Evolutionary conservation across 78 protist genomes (phyloP), one percentile per base, ranked within the genome.

Genomic region (Chrysochromulina parva): DNA sequence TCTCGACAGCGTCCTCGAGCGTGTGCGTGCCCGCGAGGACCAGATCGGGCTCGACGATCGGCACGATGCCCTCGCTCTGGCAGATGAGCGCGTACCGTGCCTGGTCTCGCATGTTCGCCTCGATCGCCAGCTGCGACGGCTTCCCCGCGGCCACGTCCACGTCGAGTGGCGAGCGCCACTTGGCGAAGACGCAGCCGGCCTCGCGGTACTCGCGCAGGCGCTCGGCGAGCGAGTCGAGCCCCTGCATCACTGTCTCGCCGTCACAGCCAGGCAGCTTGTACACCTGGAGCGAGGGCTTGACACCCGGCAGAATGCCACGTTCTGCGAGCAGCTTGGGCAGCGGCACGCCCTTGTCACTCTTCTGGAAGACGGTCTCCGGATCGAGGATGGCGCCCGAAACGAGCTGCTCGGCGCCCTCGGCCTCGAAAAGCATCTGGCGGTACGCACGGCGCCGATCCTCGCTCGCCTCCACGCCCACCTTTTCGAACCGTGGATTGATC

Each of bases 21-120:
- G 69, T 85, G 59, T 89, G 26, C 55, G 69, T 85, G 66, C 90
- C 87, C 11, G 38, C 38, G 71, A 89, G 81, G 47, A 57, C 22
- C 85, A 89, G 50, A 66, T 89, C 91, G n/a, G 91, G 91, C 47
- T 89, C 91, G 48, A 89, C 91, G 62, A 89, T 89, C 48, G 91
- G 91, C 67, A 89, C 53, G 57, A 89, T 60, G 10, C 78, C 73
- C 50, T 60, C 59, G 24, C 16, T 80, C 91, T 89, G 91, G 85
- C 91, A 89, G 59, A 89, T 89, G 38, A 89, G 91, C 47, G 91
- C 91, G 48, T 89, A 89, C 50, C 91, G 76, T 20, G 91, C 91
- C 19, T 71, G 91, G 85, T 89, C 91, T 52, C 73, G 52, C 91
- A 89, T 89, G 80, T 89, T 89, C 47, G 91, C 47, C 53, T 71